Evolutionary conservation across 1,284 basidiomycete species (phyloP).

Genomic region (Chiua sp.): DNA sequence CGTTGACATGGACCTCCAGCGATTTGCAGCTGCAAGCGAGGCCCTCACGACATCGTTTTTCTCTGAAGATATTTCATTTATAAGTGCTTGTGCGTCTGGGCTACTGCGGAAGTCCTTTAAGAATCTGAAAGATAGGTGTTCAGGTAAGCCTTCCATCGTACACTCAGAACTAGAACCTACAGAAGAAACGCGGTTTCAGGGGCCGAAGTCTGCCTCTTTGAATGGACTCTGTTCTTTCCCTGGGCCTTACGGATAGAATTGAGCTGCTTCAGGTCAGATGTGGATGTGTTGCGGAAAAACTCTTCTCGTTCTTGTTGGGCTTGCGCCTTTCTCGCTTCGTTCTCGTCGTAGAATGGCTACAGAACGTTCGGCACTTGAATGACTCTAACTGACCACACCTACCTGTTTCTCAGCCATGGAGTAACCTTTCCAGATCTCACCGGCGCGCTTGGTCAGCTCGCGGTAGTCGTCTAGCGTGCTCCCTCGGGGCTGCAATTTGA

Average conservation of each 20-base stretch:
- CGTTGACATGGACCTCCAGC: conserved; percentile 33
- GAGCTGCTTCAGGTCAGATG: conserved; percentile 22
- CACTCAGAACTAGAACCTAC: conserved; percentile 16
- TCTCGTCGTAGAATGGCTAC: conserved; percentile 35
- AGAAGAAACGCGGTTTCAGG: conserved; percentile 21
- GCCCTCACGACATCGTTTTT: conserved; percentile 3
- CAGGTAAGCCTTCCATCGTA: background rate
- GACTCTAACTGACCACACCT: background rate
- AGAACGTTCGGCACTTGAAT: background rate
- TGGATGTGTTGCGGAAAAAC: conserved; percentile 25
- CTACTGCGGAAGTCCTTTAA: conserved; percentile 28
- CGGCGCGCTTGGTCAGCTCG: conserved; percentile 23
- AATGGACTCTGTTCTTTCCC: conserved; percentile 27
- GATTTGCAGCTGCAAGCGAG: conserved; percentile 20
- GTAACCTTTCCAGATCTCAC: conserved; percentile 26
- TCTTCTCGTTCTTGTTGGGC: conserved; percentile 24
- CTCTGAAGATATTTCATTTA: conserved; percentile 10
- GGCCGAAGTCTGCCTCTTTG: background rate
- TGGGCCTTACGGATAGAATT: conserved; percentile 29
- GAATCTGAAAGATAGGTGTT: conserved; percentile 23
- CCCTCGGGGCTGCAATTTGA: conserved; percentile 10
- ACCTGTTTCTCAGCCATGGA: conserved; percentile 36
- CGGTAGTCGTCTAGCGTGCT: background rate
- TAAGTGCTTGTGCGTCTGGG: conserved; percentile 22
- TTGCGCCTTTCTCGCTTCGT: conserved; percentile 21